A percentile compares a stretch with the other conserved stretches of the same genome.
These are phyloP conservation scores for Hymenoscyphus albidus DNA, from an alignment of 2,329 filamentous ascomycete genomes.

Conservation along the genomic window DNA sequence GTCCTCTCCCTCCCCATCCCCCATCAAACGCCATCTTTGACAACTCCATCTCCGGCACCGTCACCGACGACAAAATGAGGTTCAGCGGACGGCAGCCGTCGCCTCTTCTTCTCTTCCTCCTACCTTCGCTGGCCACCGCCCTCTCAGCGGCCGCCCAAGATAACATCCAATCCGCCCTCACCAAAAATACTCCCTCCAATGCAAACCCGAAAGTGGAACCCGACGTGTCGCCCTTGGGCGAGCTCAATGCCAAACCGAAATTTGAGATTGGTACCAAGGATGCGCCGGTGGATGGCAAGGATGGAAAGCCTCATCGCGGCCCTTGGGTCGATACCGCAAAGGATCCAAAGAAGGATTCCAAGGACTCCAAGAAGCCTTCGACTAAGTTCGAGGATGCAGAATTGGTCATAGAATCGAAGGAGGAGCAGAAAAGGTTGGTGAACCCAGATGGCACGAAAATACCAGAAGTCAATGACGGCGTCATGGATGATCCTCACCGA, in stretches of 20 bases:
- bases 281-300: slow-evolving; percentile 85
- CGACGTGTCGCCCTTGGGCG: slow-evolving; percentile 22
- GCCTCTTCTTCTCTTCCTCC: slow-evolving; percentile 56
- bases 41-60: slow-evolving; percentile 11
- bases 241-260: slow-evolving; percentile 34
- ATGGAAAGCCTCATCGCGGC: slow-evolving; percentile 89
- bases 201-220: slow-evolving; percentile 20
- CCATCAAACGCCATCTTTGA: neutral
- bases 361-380: slow-evolving; percentile 46
- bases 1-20: neutral
- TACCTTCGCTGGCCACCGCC: slow-evolving; percentile 51
- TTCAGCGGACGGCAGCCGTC: slow-evolving; percentile 48
- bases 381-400: slow-evolving; percentile 35
- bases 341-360: slow-evolving; percentile 48
- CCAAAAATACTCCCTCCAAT: slow-evolving; percentile 22
- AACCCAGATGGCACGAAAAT: slow-evolving; percentile 56
- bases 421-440: slow-evolving; percentile 49
- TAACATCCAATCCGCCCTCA: slow-evolving; percentile 21
- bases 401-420: slow-evolving; percentile 39
- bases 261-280: slow-evolving; percentile 60
- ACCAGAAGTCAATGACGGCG: slow-evolving; percentile 67
- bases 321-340: slow-evolving; percentile 64
- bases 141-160: slow-evolving; percentile 33
- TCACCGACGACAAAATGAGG: slow-evolving; percentile 47
- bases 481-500: slow-evolving; percentile 87